Evolutionary conservation across 1,284 basidiomycete genomes (phyloP).

Genomic region (Rhodotorula mucilaginosa): DNA sequence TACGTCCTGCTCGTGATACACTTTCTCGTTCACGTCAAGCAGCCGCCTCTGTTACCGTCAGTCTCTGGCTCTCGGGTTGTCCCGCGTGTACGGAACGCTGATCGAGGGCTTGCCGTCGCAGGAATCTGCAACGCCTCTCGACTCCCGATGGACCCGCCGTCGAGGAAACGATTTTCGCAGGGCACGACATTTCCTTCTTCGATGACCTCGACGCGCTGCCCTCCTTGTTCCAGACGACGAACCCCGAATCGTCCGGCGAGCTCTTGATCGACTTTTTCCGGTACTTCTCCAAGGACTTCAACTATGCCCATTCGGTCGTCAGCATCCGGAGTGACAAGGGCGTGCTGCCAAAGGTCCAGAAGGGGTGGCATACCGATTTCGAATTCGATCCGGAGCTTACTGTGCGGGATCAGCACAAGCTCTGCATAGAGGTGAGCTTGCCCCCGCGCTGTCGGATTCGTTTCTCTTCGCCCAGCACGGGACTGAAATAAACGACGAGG

Average conservation of each 20-base stretch:
- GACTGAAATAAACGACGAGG: neutral
- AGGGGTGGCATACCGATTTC: conserved; percentile 85
- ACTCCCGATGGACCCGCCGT: conserved; percentile 43
- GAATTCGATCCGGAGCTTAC: conserved; percentile 57
- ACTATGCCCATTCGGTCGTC: conserved; percentile 85
- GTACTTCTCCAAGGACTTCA: conserved; percentile 90
- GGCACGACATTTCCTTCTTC: conserved; percentile 74
- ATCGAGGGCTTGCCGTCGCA: conserved; percentile 27
- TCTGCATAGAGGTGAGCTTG: conserved; percentile 79
- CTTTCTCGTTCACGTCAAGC: conserved; percentile 95
- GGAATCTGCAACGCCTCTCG: conserved; percentile 50
- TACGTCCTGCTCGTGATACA: conserved; percentile 97
- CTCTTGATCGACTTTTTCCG: conserved; percentile 97
- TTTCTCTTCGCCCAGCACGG: too few relatives aligned
- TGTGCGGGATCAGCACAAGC: conserved; percentile 81
- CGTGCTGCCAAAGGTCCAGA: conserved; percentile 80
- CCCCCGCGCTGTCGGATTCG: neutral
- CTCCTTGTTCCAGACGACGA: conserved; percentile 89
- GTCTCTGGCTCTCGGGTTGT: conserved; percentile 52
- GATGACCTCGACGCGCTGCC: conserved; percentile 91
- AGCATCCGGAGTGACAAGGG: conserved; percentile 77
- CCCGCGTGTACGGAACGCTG: conserved; percentile 67
- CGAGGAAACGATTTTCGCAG: conserved; percentile 80
- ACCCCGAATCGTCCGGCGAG: conserved; percentile 88
- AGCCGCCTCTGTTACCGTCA: conserved; percentile 79